Evolutionary conservation across 2,329 filamentous ascomycete species (phyloP), one percentile per base, ranked within the genome.

Genomic region (Nannizziopsis barbatae): DNA sequence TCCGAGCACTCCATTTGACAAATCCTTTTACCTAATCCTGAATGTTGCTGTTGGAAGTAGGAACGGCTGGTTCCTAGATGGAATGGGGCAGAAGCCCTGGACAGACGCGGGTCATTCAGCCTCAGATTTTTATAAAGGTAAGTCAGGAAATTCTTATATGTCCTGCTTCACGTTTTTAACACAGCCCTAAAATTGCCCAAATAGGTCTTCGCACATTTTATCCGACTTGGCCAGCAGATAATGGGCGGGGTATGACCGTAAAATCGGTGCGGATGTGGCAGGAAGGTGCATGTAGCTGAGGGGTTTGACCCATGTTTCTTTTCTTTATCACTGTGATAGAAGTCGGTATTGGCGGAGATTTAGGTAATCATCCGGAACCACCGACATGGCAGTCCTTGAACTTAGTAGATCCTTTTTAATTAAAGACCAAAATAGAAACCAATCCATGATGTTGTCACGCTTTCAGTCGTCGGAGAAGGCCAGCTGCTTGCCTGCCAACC

Each of bases 1-100:
- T n/a, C 60, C 61, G 35, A 73, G 70, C 50, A 70, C 73, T 2
- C 74, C 74, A 0, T 76, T 76, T 56, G 73, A 76, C 56, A 68
- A 75, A 55, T 56, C 62, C 0, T 76, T 76, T 54, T 75, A 72
- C 52, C 62, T 76, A 12, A 70, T 75, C 32, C 57, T 76, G 20
- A 74, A 74, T 53, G 71, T 76, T 1, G 73, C 73, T 0, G 71
- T 75, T 31, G 74, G 74, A 1, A 61, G 64, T 35, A 69, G 60
- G 5, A 74, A 72, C 48, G 72, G 72, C 12, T 75, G 68, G 63
- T 76, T 75, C 56, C 55, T 58, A 62, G 72, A 75, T 52, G 61
- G 65, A 5, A 52, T 66, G 10, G 70, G 65, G 14, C 59, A 59
- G 31, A 75, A 75, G 56, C 71, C 72, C 0, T 75, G 71, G 71